Base-by-base conservation (phyloP, 129 eudicot species). In the Artemisia tridentata region DNA sequence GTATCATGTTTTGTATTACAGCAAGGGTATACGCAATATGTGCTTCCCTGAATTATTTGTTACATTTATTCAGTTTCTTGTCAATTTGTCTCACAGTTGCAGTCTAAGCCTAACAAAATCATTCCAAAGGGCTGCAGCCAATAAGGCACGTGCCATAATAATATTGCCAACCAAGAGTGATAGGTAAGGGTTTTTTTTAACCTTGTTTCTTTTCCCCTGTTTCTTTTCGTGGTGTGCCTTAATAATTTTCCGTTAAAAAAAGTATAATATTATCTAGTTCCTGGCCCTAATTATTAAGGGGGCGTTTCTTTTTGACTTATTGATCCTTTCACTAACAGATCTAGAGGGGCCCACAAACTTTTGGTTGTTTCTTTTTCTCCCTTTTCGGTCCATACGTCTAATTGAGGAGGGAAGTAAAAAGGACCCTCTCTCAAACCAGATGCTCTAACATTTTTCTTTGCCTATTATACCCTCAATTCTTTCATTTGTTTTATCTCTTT, bases 61-160 rank as follows among this genome's bases (percentile, higher is more conserved):
- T 38, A 21, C 65, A 17, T 3, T 51, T 71, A 17, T 52, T 65
- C 52, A 13, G 67, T 48, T 48, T 56, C 76, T 51, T 68, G 69
- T 50, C 67, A 46, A 45, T 73, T 51, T 65, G 72, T 50, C 67
- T 34, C 78, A 70, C 97, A 93, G 97, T 77, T 90, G 99, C 77
- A 95, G 96, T 78, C 84, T 95, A 69, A 95, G 91, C 73, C 63
- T 85, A 74, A 87, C 99, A 47, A 88, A 95, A 72, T 95, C 99
- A 82, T 95, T 87, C 80, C 91, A 90, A 78, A 85, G 96, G 80
- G 99, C 99, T 72, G 99, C 99, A 76, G 96, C 97, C 45, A 84
- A 84, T 71, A 95, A 84, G 78, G 97, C 99, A 63, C 97, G 99
- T 25, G 91, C 99, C 68, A 82, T 95, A 70, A 90, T 95, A 66